phyloP scores from a whole-genome alignment of 768 basidiomycete genomes.

The Rhodosporidiobolus odoratus region DNA sequence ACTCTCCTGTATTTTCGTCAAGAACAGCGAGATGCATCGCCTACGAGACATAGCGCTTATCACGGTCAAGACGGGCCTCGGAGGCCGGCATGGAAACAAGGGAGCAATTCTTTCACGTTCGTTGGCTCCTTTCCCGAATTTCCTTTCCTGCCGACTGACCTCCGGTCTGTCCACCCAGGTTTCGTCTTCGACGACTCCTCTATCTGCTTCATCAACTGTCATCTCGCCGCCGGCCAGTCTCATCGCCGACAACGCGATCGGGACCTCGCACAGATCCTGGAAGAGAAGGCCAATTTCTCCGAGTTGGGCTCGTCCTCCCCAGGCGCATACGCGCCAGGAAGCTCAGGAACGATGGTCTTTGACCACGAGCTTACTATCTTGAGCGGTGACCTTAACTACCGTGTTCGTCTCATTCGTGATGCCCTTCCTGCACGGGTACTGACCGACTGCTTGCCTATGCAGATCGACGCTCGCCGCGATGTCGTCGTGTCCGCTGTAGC shows the following conservation, averaged over 20 bases:
- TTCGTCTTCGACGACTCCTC: constrained; percentile 88
- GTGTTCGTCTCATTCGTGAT: constrained; percentile 44
- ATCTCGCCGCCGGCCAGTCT: constrained; percentile 83
- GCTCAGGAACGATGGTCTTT: constrained; percentile 83
- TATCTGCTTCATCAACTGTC: constrained; percentile 90
- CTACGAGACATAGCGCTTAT: constrained; percentile 54
- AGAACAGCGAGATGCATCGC: constrained; percentile 56
- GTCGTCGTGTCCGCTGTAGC: constrained; percentile 66
- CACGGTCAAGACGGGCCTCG: constrained; percentile 85
- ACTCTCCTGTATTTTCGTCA: constrained; percentile 66
- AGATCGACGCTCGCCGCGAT: constrained; percentile 82
- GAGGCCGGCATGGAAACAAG: constrained; percentile 92
- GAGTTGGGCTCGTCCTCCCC: constrained; percentile 50
- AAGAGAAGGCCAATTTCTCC: constrained; percentile 64
- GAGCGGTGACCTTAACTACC: constrained; percentile 88
- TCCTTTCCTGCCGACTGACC: background rate
- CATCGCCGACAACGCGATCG: constrained; percentile 75
- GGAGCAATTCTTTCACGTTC: constrained; percentile 46
- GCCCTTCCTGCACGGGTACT: no score
- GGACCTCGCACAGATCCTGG: constrained; percentile 79
- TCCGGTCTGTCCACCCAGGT: constrained; percentile 44
- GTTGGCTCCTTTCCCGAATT: background rate
- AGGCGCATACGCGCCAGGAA: constrained; percentile 77
- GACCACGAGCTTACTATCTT: constrained; percentile 94
- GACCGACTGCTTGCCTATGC: no score